Percentiles rank a stretch among this genome's conserved stretches.
Evolutionary conservation across 2,329 filamentous ascomycete genomes (phyloP).

Genomic region (Chaetothyriales sp.): DNA sequence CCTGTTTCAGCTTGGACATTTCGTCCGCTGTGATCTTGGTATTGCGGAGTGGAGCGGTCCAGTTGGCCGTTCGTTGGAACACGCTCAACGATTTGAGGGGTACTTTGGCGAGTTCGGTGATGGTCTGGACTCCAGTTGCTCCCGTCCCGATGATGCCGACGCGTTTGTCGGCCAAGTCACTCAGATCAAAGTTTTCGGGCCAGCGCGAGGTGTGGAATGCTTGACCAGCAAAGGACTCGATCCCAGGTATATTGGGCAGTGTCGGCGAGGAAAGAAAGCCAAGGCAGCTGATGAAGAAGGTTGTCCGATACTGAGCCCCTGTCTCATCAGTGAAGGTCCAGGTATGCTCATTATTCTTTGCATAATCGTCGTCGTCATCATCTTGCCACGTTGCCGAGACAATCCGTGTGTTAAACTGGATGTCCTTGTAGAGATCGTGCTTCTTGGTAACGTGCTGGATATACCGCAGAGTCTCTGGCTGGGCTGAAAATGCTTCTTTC

Average conservation of each 20-base stretch:
- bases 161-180: slow-evolving; percentile 21
- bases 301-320: slow-evolving; percentile 6
- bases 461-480: slow-evolving; percentile 28
- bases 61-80: slow-evolving; percentile 31
- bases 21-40: slow-evolving; percentile 1
- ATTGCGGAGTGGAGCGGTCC: slow-evolving; percentile 17
- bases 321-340: slow-evolving; percentile 8
- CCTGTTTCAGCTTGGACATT: slow-evolving; percentile 1
- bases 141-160: slow-evolving; percentile 35
- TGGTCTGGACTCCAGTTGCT: slow-evolving; percentile 29
- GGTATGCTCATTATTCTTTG: not conserved
- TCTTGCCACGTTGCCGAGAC: slow-evolving; percentile 8
- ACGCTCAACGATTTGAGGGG: slow-evolving; percentile 26
- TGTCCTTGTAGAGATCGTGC: slow-evolving; percentile 27
- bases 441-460: slow-evolving; percentile 28
- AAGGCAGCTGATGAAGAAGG: slow-evolving; percentile 9
- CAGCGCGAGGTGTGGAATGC: slow-evolving; percentile 20
- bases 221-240: slow-evolving; percentile 16
- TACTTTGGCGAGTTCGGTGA: slow-evolving; percentile 28
- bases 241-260: slow-evolving; percentile 17
- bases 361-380: not conserved
- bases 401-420: slow-evolving; percentile 20
- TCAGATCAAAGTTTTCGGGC: slow-evolving; percentile 9
- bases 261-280: slow-evolving; percentile 12
- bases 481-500: slow-evolving; percentile 28